phyloP scores from a whole-genome alignment of 306 rosid species.

The Fagus sylvatica region DNA sequence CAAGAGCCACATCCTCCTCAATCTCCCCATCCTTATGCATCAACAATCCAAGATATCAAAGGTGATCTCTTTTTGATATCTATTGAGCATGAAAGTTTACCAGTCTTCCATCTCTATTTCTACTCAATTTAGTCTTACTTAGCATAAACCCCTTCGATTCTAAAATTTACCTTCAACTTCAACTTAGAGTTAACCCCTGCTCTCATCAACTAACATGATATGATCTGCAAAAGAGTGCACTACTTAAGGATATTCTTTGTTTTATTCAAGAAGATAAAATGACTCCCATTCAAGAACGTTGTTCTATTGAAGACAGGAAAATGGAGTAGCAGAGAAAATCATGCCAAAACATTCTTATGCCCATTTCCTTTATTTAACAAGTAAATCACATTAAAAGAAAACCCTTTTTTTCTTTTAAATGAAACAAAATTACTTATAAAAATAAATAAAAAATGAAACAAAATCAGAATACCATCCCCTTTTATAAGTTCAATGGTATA shows the following conservation, averaged over 20 bases:
- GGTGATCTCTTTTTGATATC: background rate
- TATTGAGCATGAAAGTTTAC: background rate
- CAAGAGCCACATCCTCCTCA: background rate
- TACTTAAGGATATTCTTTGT: background rate
- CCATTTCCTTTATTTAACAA: background rate
- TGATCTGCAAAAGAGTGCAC: background rate
- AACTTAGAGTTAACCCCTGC: background rate
- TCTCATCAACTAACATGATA: background rate
- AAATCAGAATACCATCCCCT: background rate
- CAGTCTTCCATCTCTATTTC: too few relatives aligned
- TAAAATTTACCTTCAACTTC: background rate
- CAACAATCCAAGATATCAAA: background rate
- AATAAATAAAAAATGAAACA: conserved; percentile 3
- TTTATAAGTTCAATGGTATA: conserved; percentile 2
- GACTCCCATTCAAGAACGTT: background rate
- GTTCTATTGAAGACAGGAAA: background rate
- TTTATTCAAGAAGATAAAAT: background rate
- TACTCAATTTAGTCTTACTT: background rate
- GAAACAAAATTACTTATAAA: too few relatives aligned
- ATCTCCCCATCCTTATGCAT: background rate
- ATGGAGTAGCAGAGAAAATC: background rate
- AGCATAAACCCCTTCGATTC: background rate
- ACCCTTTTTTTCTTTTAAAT: background rate
- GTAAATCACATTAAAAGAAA: background rate
- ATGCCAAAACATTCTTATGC: background rate